phyloP scores from a whole-genome alignment of 2,329 filamentous ascomycete species.

The Neophaeococcomyces mojaviensis region DNA sequence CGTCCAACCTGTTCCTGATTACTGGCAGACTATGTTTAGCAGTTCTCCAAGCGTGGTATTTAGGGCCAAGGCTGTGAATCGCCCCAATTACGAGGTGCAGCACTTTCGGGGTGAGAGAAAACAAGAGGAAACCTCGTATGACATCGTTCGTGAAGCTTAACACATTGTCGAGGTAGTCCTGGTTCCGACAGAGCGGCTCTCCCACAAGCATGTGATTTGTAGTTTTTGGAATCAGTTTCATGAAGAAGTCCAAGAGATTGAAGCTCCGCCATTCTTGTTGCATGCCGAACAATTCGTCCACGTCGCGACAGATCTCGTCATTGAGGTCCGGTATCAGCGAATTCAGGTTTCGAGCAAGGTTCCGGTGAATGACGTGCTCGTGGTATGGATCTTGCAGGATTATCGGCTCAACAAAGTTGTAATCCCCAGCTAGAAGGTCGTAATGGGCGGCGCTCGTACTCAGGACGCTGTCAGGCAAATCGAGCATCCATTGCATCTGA shows the following conservation, averaged over 20 bases:
- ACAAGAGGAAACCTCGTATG: slow-evolving; percentile 38
- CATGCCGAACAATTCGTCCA: slow-evolving; percentile 31
- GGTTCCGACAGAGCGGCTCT: slow-evolving; percentile 30
- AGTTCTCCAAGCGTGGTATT: slow-evolving; percentile 14
- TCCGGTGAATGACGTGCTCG: slow-evolving; percentile 34
- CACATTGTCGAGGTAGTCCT: slow-evolving; percentile 40
- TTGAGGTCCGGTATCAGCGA: slow-evolving; percentile 30
- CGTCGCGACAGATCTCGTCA: slow-evolving; percentile 30
- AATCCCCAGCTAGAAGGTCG: slow-evolving; percentile 32
- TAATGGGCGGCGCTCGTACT: slow-evolving; percentile 31
- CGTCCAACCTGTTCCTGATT: slow-evolving; percentile 45
- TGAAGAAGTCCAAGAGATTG: slow-evolving; percentile 30
- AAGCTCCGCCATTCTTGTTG: slow-evolving; percentile 33
- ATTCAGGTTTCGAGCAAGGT: slow-evolving; percentile 34
- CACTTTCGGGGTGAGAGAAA: slow-evolving; percentile 41
- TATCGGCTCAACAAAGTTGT: slow-evolving; percentile 30
- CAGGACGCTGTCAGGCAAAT: slow-evolving; percentile 36
- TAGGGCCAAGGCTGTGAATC: slow-evolving; percentile 25
- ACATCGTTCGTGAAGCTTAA: slow-evolving; percentile 46
- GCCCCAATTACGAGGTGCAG: slow-evolving; percentile 43
- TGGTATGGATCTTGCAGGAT: slow-evolving; percentile 35
- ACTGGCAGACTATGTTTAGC: slow-evolving; percentile 40
- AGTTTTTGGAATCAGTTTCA: slow-evolving; percentile 33
- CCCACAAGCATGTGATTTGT: slow-evolving; percentile 42
- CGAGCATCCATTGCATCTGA: slow-evolving; percentile 32